phyloP scores from a whole-genome alignment of 192 early-diverging fungal species.

The Umbelopsis ramanniana region DNA sequence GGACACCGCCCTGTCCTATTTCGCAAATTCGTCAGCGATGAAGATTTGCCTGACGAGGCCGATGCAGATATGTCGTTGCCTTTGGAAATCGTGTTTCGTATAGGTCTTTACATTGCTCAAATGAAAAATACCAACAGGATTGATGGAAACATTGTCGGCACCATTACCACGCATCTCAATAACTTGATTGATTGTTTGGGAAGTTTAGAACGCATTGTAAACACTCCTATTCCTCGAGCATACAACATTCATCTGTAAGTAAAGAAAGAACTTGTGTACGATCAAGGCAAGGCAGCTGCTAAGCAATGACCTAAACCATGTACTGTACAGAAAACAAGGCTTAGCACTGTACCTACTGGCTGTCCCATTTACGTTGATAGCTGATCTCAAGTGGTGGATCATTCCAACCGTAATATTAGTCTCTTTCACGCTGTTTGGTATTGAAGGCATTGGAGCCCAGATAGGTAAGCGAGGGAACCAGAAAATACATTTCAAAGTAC shows the following conservation, averaged over 20 bases:
- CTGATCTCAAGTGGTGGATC: constrained; percentile 59
- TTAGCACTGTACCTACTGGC: constrained; percentile 66
- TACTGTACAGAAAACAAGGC: constrained; percentile 60
- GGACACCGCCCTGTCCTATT: not conserved
- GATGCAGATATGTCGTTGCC: constrained; percentile 54
- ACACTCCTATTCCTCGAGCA: constrained; percentile 76
- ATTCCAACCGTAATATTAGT: constrained; percentile 34
- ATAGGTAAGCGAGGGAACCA: constrained; percentile 54
- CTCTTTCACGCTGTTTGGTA: constrained; percentile 75
- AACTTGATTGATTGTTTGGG: constrained; percentile 61
- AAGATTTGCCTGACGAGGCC: constrained; percentile 44
- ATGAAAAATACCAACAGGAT: constrained; percentile 51
- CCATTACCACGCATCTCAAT: constrained; percentile 56
- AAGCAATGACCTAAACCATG: not conserved
- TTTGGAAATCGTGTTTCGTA: constrained; percentile 50
- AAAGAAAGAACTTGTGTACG: too few relatives aligned
- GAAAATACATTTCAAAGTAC: too few relatives aligned
- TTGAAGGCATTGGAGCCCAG: constrained; percentile 78
- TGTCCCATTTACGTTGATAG: constrained; percentile 76
- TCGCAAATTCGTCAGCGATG: constrained; percentile 31
- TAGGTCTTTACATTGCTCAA: constrained; percentile 56
- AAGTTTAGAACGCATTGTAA: constrained; percentile 70
- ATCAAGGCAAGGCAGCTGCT: not conserved
- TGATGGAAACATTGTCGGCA: constrained; percentile 52
- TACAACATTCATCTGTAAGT: constrained; percentile 76